Evolutionary conservation across 179 eudicot genomes (phyloP).

Genomic region (Silene noctiflora): DNA sequence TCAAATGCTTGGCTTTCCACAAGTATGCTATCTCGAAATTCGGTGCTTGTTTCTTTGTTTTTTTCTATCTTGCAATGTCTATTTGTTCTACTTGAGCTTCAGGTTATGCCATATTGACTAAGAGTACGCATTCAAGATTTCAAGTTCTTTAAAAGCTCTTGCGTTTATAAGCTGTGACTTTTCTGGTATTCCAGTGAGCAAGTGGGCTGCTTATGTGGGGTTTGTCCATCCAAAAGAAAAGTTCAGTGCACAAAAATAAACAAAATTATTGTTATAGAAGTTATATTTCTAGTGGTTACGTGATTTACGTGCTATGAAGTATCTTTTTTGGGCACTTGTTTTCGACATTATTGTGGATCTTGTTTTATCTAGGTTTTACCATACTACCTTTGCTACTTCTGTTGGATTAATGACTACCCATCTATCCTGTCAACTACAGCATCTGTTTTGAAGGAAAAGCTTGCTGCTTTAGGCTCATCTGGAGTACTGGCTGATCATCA

Average conservation of each 20-base stretch:
- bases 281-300: background rate
- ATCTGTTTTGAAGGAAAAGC: conserved; percentile 95
- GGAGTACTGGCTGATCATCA: conserved; percentile 98
- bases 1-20: background rate
- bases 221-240: conserved; percentile 6
- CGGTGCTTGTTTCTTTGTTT: background rate
- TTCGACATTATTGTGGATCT: background rate
- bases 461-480: conserved; percentile 89
- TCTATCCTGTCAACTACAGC: conserved; percentile 45
- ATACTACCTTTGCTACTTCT: background rate
- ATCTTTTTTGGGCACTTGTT: conserved; percentile 1
- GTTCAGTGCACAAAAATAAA: background rate
- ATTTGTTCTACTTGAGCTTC: background rate
- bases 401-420: conserved; percentile 3
- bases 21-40: background rate
- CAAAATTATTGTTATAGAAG: background rate
- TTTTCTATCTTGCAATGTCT: background rate
- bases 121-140: background rate
- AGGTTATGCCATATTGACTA: background rate
- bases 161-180: background rate
- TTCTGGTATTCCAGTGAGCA: background rate
- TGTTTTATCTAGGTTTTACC: conserved; percentile 13
- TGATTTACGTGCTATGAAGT: background rate
- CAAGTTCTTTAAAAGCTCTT: background rate
- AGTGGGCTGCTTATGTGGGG: background rate